Percentiles rank a stretch among this genome's conserved stretches.
Evolutionary conservation across 2,329 filamentous ascomycete species (phyloP).

Genomic region (Phaeoacremonium minimum): DNA sequence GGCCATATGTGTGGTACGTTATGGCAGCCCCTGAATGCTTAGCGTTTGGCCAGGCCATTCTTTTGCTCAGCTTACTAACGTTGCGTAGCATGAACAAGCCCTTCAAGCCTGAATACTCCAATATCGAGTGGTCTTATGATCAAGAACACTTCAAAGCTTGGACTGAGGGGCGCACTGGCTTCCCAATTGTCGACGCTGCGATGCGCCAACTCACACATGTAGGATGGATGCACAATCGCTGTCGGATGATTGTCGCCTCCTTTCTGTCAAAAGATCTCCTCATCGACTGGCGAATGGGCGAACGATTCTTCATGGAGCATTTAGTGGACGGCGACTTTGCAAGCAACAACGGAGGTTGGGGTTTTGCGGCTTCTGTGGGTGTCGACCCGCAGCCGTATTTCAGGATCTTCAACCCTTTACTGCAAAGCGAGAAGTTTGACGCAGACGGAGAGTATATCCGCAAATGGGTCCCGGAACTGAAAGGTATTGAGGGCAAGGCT

Average conservation of each 20-base stretch:
- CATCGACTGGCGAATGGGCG: conserved; percentile 79
- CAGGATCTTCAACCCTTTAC: conserved; percentile 79
- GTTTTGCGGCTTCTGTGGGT: conserved; percentile 34
- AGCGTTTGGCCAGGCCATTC: too few species aligned
- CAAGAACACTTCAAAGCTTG: conserved; percentile 66
- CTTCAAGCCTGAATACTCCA: conserved; percentile 77
- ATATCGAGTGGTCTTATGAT: conserved; percentile 80
- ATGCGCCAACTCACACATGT: conserved; percentile 71
- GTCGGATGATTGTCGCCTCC: conserved; percentile 78
- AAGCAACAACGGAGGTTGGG: conserved; percentile 66
- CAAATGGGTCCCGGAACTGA: conserved; percentile 76
- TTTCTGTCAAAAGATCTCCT: conserved; percentile 78
- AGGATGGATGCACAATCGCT: conserved; percentile 81
- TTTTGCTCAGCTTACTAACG: conserved; percentile 15
- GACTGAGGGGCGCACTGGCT: conserved; percentile 71
- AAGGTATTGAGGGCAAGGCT: conserved; percentile 57
- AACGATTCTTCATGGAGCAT: conserved; percentile 78
- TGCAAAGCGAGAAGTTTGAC: conserved; percentile 87
- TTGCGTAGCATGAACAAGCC: conserved; percentile 51
- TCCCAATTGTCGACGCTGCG: conserved; percentile 79
- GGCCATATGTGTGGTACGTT: conserved; percentile 70
- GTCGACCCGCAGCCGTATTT: conserved; percentile 68
- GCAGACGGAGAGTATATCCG: conserved; percentile 73
- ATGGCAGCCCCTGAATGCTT: too few species aligned
- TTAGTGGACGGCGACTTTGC: conserved; percentile 78